Percentiles rank a stretch among this genome's conserved stretches.
phyloP scores from a whole-genome alignment of 257 asterid species.

The Rehmannia glutinosa region DNA sequence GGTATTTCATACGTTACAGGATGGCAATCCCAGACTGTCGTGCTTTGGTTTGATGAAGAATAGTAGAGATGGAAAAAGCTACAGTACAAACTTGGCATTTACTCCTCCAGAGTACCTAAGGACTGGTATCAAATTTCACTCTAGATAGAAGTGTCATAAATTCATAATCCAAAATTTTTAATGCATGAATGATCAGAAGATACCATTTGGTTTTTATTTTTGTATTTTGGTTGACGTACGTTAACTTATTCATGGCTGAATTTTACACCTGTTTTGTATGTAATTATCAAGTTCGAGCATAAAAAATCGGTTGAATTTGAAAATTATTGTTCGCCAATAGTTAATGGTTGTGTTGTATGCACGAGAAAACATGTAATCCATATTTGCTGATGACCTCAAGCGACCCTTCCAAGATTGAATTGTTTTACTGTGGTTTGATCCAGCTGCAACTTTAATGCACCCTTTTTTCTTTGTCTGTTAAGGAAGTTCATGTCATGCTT shows the following conservation, averaged over 20 bases:
- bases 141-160: neutral
- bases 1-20: conserved; percentile 29
- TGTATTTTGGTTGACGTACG: neutral
- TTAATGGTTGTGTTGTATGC: too few relatives aligned
- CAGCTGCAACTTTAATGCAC: too few relatives aligned
- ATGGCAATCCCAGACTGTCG: conserved; percentile 49
- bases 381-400: too few relatives aligned
- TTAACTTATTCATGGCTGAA: neutral
- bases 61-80: conserved; percentile 66
- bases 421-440: too few relatives aligned
- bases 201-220: neutral
- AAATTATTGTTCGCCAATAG: too few relatives aligned
- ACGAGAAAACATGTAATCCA: too few relatives aligned
- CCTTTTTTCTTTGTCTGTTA: too few relatives aligned
- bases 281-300: neutral
- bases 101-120: conserved; percentile 63
- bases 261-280: neutral
- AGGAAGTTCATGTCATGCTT: too few relatives aligned
- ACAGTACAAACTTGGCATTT: conserved; percentile 63
- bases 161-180: neutral
- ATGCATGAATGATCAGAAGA: neutral
- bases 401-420: too few relatives aligned
- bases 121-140: conserved; percentile 36
- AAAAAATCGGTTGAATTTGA: neutral
- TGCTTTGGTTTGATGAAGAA: conserved; percentile 64